Conservation (phyloP, 2,329 filamentous ascomycete species). For the Talaromyces sp. region DNA sequence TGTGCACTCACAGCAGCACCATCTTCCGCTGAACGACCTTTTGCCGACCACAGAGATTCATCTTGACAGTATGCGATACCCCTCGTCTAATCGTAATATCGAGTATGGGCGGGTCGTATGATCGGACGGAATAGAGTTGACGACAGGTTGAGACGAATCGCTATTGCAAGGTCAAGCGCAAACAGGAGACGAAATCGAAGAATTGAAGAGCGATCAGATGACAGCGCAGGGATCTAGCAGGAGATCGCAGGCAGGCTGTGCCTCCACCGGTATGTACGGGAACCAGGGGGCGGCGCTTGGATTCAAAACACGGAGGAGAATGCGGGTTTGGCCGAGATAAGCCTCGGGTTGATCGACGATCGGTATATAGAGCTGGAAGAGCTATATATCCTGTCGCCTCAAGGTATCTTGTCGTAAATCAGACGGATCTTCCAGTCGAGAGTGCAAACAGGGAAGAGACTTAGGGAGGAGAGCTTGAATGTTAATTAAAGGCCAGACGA, state of each 20-base stretch:
- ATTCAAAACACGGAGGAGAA: conserved; percentile 11
- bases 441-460: neutral
- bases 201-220: neutral
- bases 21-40: conserved; percentile 95
- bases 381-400: neutral
- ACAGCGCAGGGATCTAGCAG: neutral
- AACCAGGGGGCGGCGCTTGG: conserved; percentile 15
- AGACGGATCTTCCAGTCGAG: too few relatives aligned
- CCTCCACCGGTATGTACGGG: conserved; percentile 7
- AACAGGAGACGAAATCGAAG: neutral
- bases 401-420: too few relatives aligned
- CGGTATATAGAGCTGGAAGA: neutral
- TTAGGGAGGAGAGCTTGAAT: neutral
- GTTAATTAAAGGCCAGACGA: neutral
- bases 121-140: neutral
- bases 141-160: neutral
- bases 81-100: neutral
- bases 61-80: conserved; percentile 25
- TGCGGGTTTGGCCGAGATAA: neutral
- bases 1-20: conserved; percentile 68
- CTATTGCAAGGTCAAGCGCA: neutral
- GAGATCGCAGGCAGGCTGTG: neutral
- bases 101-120: neutral
- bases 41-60: conserved; percentile 66
- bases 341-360: neutral